Evolutionary conservation across 768 basidiomycete genomes (phyloP), one percentile per base, ranked within the genome.

Genomic region (Rhodotorula graminis): DNA sequence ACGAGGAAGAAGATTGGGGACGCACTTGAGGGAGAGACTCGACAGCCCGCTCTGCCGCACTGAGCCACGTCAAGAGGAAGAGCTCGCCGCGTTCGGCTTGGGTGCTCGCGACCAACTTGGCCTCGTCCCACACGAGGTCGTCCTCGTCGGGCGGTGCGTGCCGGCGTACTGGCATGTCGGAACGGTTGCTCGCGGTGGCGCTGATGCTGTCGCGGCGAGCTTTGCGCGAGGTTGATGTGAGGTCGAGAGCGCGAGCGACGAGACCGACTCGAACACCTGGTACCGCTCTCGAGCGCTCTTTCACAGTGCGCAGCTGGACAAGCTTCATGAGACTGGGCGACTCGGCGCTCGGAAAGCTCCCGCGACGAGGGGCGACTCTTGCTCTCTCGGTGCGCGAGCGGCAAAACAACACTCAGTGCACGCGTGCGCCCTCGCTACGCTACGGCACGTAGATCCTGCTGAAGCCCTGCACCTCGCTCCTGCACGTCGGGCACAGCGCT

Each of bases 61-160:
- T 86, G 18, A 93, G 84, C 90, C 91, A 95, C 77, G 90, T 89
- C 77, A 93, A 90, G 25, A 93, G 81, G 77, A 91, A 90, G 63
- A 93, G 85, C 74, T 92, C 90, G 23, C 88, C 89, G 80, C 88
- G 88, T 69, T 92, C 92, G 53, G 86, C 87, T 8, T 85, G 81
- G 37, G 64, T 67, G 11, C 55, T n/a, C 31, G 72, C 72, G 2
- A 47, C 55, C 42, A 76, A 69, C 37, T 76, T 64, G 12, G 42
- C 19, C 25, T 14, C 10, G 47, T 76, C 75, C 33, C 67, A 57
- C 40, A 46, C 46, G 11, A 75, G 25, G 44, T 70, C 61, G 21
- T 69, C 58, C 29, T 46, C 60, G 42, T 44, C 60, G n/a, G 40
- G 23, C 44, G 60, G 23, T 2, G 44, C 7, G 5, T 10, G 21